A percentile compares a stretch with the other conserved stretches of the same genome.
phyloP scores from a whole-genome alignment of 2,329 filamentous ascomycete species.

The Elsinoe arachidis region DNA sequence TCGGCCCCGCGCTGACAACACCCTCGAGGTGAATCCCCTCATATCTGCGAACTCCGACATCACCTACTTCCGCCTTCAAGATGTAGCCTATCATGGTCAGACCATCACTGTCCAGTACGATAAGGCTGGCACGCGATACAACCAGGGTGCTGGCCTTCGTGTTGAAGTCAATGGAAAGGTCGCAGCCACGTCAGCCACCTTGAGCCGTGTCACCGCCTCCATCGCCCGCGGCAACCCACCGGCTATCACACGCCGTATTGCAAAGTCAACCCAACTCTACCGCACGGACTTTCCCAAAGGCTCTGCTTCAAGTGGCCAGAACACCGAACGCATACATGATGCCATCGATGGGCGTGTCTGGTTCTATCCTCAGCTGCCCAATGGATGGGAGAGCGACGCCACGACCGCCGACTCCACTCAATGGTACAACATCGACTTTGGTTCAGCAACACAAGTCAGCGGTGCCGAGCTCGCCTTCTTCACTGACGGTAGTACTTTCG shows the following conservation, averaged over 20 bases:
- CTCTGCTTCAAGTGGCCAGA: conserved; percentile 24
- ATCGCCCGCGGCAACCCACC: conserved; percentile 21
- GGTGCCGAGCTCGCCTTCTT: conserved; percentile 34
- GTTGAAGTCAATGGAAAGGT: conserved; percentile 30
- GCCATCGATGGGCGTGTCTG: conserved; percentile 34
- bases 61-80: conserved; percentile 35
- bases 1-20: conserved; percentile 31
- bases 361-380: conserved; percentile 33
- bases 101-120: conserved; percentile 37
- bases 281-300: conserved; percentile 26
- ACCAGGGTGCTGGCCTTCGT: conserved; percentile 24
- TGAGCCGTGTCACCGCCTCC: conserved; percentile 23
- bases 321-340: conserved; percentile 26
- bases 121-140: conserved; percentile 27
- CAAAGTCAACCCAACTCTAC: conserved; percentile 31
- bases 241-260: conserved; percentile 26
- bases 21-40: conserved; percentile 35
- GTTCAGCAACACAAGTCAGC: conserved; percentile 21
- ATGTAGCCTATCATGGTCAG: conserved; percentile 36
- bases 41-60: conserved; percentile 26
- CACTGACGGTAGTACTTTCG: conserved; percentile 24
- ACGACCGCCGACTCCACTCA: conserved; percentile 23
- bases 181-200: conserved; percentile 24
- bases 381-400: conserved; percentile 31
- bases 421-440: conserved; percentile 34